Evolutionary conservation across 2,329 filamentous ascomycete species (phyloP).

Genomic region (Neonectria sp.): DNA sequence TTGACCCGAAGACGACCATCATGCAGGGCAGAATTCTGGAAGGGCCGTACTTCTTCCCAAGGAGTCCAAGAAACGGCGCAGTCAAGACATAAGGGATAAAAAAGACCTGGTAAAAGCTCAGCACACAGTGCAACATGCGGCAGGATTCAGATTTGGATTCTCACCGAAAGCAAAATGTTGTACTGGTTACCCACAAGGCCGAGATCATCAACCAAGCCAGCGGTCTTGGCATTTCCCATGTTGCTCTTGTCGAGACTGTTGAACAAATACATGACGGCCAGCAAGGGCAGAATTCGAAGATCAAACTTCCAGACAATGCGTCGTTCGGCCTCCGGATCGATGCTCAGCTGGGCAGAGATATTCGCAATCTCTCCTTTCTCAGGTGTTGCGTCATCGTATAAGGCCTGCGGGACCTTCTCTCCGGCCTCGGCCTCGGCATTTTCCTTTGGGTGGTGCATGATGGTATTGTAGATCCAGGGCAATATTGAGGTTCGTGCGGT

Average conservation of each 20-base stretch:
- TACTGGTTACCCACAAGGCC: slow-evolving; percentile 26
- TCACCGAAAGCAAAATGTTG: slow-evolving; percentile 29
- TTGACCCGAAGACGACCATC: slow-evolving; percentile 80
- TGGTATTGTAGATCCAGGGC: background rate
- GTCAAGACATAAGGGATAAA: slow-evolving; percentile 83
- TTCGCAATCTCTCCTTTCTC: slow-evolving; percentile 27
- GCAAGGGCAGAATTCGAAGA: slow-evolving; percentile 24
- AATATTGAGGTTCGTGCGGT: background rate
- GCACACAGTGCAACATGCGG: background rate
- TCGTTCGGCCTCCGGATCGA: slow-evolving; percentile 20
- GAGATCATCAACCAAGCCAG: slow-evolving; percentile 20
- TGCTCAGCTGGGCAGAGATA: slow-evolving; percentile 27
- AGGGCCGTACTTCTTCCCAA: slow-evolving; percentile 80
- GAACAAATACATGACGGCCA: slow-evolving; percentile 30
- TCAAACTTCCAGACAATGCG: slow-evolving; percentile 32
- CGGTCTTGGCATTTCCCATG: slow-evolving; percentile 31
- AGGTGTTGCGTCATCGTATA: slow-evolving; percentile 8
- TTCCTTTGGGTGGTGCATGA: slow-evolving; percentile 3
- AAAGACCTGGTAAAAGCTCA: slow-evolving; percentile 64
- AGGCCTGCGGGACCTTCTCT: slow-evolving; percentile 18
- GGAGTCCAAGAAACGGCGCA: slow-evolving; percentile 71
- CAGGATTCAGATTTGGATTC: background rate
- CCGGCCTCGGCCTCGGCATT: slow-evolving; percentile 12
- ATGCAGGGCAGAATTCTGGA: slow-evolving; percentile 76
- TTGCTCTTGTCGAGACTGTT: slow-evolving; percentile 33